These are phyloP conservation scores for Persicaria maculosa DNA, from an alignment of 148 eudicot genomes.

Conservation along the genomic window DNA sequence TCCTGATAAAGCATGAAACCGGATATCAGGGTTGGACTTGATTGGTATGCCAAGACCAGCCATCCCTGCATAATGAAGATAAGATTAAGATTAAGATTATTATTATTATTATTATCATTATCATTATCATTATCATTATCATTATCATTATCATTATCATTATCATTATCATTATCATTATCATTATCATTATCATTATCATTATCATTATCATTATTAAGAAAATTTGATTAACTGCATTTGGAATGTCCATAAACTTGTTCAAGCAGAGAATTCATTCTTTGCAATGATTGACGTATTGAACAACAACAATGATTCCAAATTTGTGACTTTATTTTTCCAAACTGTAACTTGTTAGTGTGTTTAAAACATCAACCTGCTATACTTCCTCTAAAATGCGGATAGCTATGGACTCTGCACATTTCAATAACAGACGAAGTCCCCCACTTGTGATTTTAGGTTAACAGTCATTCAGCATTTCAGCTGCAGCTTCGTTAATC, in stretches of 20 bases:
- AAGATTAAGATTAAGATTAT: no score
- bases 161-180: no score
- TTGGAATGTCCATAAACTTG: not conserved
- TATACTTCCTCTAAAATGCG: not conserved
- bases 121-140: no score
- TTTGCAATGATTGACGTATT: not conserved
- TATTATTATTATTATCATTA: no score
- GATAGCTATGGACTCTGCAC: not conserved
- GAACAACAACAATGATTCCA: not conserved
- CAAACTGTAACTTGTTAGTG: not conserved
- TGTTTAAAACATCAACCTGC: not conserved
- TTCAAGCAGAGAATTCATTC: no score
- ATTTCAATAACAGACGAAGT: not conserved
- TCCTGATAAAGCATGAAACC: constrained; percentile 77
- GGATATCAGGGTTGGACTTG: constrained; percentile 21
- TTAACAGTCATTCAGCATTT: no score
- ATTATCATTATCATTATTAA: not conserved
- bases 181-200: no score
- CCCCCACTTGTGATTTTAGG: not conserved
- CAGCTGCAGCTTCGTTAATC: no score
- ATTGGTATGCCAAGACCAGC: constrained; percentile 1
- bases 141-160: no score
- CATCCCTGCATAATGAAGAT: not conserved
- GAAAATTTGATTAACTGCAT: not conserved
- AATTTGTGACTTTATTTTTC: not conserved